phyloP scores from a whole-genome alignment of 2,329 filamentous ascomycete genomes.

The Neonectria neomacrospora region DNA sequence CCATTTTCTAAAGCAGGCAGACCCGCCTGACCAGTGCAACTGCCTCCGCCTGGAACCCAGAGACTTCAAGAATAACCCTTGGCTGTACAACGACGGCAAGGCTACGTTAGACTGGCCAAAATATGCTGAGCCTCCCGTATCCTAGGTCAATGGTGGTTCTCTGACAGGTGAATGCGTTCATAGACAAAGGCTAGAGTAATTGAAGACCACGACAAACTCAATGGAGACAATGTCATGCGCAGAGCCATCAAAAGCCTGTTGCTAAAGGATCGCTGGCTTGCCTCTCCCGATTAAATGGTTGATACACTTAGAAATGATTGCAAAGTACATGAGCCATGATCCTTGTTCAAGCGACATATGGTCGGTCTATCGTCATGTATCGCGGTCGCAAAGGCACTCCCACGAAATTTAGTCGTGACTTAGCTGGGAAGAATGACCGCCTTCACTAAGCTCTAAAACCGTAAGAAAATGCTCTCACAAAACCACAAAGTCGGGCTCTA shows the following conservation, averaged over 20 bases:
- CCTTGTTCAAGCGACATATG: conserved; percentile 8
- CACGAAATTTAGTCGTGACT: not conserved
- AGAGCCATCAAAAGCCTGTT: not conserved
- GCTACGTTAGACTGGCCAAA: not conserved
- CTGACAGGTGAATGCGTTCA: not conserved
- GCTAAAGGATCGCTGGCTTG: not conserved
- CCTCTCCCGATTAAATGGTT: conserved; percentile 4
- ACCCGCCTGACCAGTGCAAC: not conserved
- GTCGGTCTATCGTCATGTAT: conserved; percentile 24
- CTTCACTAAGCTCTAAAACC: not conserved
- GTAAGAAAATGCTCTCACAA: not conserved
- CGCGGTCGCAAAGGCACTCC: not conserved
- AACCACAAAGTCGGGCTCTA: too few relatives aligned
- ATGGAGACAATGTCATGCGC: not conserved
- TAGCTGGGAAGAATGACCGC: not conserved
- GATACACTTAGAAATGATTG: not conserved
- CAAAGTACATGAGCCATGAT: conserved; percentile 4
- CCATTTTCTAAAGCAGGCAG: conserved; percentile 5
- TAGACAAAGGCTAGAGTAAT: not conserved
- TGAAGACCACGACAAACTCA: conserved; percentile 4
- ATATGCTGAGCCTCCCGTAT: not conserved
- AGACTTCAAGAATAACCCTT: not conserved
- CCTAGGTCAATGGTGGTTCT: not conserved
- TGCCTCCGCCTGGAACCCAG: conserved; percentile 3
- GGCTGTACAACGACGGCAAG: not conserved